phyloP scores from a whole-genome alignment of 441 rosid species.

The Euphorbia schlechtendalii region DNA sequence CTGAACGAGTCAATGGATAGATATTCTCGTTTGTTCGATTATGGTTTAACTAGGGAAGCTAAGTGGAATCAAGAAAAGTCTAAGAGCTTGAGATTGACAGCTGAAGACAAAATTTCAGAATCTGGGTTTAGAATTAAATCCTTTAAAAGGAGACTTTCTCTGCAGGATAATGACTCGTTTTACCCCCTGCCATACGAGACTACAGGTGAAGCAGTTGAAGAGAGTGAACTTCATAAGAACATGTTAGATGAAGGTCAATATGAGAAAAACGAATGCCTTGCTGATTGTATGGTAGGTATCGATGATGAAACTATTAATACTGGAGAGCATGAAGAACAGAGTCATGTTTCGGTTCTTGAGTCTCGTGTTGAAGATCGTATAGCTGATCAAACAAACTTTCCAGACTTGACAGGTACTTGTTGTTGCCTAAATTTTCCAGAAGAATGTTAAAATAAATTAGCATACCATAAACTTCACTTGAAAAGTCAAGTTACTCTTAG shows the following conservation, averaged over 20 bases:
- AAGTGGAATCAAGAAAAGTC: conserved; percentile 37
- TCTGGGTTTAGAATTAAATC: conserved; percentile 30
- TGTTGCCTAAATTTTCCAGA: no score
- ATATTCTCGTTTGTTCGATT: conserved; percentile 53
- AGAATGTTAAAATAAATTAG: no score
- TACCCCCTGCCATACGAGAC: no score
- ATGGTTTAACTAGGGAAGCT: no score
- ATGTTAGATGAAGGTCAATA: no score
- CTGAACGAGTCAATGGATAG: conserved; percentile 45
- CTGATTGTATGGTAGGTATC: background rate
- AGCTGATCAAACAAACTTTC: conserved; percentile 13
- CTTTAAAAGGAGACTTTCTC: conserved; percentile 64
- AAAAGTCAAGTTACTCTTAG: no score
- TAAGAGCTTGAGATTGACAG: conserved; percentile 50
- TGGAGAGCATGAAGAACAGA: conserved; percentile 18
- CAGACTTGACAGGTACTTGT: conserved; percentile 30
- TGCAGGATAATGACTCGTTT: conserved; percentile 63
- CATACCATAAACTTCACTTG: no score
- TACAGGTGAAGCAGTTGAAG: no score
- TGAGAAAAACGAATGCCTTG: conserved; percentile 15
- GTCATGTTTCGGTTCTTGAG: conserved; percentile 23
- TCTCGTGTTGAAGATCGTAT: conserved; percentile 14
- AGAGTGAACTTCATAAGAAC: no score
- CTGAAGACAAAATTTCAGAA: conserved; percentile 34
- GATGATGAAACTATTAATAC: conserved; percentile 19